Percentiles rank a stretch among this genome's conserved stretches.
These are phyloP conservation scores for Coniophora puteana DNA, from an alignment of 1,284 basidiomycete genomes.

Conservation along the genomic window DNA sequence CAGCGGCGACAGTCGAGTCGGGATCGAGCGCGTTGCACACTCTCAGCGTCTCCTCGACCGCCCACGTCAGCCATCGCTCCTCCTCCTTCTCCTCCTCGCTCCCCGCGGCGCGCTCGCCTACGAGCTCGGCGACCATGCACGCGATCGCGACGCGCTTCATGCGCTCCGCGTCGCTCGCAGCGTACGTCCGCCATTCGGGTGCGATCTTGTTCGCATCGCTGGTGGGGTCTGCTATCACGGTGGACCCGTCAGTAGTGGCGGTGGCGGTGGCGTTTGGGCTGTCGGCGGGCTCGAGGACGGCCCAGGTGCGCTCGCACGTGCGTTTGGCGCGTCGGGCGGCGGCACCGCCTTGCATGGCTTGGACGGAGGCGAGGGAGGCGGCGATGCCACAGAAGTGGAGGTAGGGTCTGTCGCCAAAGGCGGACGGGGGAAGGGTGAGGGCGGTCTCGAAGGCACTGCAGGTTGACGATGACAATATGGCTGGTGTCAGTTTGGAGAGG, in stretches of 20 bases:
- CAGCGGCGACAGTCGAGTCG: no score
- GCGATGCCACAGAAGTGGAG: constrained; percentile 73
- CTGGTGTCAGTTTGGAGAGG: not conserved
- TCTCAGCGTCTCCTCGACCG: constrained; percentile 58
- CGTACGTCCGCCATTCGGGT: constrained; percentile 20
- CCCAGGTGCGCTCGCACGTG: constrained; percentile 43
- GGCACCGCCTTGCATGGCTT: no score
- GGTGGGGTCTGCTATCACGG: not conserved
- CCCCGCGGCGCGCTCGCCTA: constrained; percentile 31
- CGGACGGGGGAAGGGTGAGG: constrained; percentile 42
- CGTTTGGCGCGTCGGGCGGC: constrained; percentile 55
- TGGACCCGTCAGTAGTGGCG: not conserved
- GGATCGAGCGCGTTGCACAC: no score
- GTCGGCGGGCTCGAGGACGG: constrained; percentile 26
- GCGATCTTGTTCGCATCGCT: not conserved
- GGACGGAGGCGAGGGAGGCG: constrained; percentile 56
- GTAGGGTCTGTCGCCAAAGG: constrained; percentile 49
- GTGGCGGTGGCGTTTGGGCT: constrained; percentile 2
- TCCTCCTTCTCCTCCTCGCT: constrained; percentile 45
- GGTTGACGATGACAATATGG: constrained; percentile 4
- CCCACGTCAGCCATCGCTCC: constrained; percentile 56
- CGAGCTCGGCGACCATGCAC: constrained; percentile 64
- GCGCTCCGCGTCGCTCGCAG: constrained; percentile 40
- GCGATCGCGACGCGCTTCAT: constrained; percentile 62
- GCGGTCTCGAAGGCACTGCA: constrained; percentile 62